A percentile compares a stretch with the other conserved stretches of the same genome.
These are phyloP conservation scores for Xanthoconium purpureum DNA, from an alignment of 768 basidiomycete genomes.

Conservation along the genomic window DNA sequence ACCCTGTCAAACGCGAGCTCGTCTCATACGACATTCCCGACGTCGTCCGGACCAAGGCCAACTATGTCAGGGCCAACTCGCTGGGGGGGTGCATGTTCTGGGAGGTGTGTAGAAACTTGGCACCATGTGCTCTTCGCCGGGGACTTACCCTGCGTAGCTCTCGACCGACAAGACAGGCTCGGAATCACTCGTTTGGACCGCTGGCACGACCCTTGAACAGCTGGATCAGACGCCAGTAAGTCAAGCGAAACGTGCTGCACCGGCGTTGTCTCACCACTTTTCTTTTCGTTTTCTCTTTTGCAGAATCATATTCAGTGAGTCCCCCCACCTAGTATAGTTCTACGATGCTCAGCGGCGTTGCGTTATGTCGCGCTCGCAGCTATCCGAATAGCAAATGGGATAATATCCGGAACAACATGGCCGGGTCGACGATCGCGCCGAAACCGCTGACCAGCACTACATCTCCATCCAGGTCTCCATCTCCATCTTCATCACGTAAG, in stretches of 20 bases:
- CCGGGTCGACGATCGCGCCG: constrained; percentile 21
- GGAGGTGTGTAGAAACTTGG: constrained; percentile 39
- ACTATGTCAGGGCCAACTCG: constrained; percentile 58
- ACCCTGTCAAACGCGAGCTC: constrained; percentile 59
- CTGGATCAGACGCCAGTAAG: constrained; percentile 53
- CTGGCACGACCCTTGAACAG: constrained; percentile 43
- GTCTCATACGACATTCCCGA: constrained; percentile 76
- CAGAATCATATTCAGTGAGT: constrained; percentile 60
- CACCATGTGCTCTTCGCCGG: background rate
- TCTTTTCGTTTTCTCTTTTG: background rate
- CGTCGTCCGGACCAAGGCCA: constrained; percentile 62
- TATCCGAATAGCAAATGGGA: constrained; percentile 70
- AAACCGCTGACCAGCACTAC: constrained; percentile 19
- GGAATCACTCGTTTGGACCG: constrained; percentile 55
- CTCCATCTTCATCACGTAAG: background rate
- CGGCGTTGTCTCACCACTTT: background rate
- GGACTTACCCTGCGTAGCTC: constrained; percentile 28
- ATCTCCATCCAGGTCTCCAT: too few species aligned
- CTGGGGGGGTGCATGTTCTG: constrained; percentile 76
- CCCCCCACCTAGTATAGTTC: too few species aligned
- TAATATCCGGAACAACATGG: constrained; percentile 67
- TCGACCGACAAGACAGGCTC: constrained; percentile 59
- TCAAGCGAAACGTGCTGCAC: background rate
- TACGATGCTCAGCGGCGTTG: too few species aligned
- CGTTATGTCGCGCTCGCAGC: constrained; percentile 27